phyloP scores from a whole-genome alignment of 805 yeast genomes.

The Candida easanensis region DNA sequence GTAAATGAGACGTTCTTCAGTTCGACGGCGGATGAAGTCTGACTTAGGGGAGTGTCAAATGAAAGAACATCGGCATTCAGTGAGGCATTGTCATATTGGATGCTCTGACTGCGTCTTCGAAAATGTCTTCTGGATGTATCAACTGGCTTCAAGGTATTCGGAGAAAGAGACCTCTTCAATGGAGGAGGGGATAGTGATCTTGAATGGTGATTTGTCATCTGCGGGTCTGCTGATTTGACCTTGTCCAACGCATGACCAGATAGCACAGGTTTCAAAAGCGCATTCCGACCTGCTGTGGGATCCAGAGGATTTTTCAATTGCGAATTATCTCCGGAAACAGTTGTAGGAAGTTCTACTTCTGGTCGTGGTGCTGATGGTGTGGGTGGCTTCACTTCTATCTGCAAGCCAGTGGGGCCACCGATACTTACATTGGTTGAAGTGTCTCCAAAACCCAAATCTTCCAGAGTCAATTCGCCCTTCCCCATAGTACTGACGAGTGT shows the following conservation, averaged over 20 bases:
- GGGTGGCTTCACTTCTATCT: slow-evolving; percentile 6
- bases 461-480: slow-evolving; percentile 47
- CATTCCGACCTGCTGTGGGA: background rate
- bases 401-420: background rate
- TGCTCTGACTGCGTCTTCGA: slow-evolving; percentile 8
- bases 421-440: background rate
- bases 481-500: slow-evolving; percentile 54
- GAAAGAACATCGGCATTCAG: slow-evolving; percentile 12
- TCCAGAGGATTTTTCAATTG: background rate
- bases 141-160: slow-evolving; percentile 2
- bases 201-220: background rate
- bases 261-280: background rate
- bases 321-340: background rate
- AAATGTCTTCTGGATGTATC: background rate
- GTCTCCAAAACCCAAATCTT: slow-evolving; percentile 26
- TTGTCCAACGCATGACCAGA: background rate
- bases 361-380: background rate
- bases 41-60: slow-evolving; percentile 4
- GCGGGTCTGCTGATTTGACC: slow-evolving; percentile 1
- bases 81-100: slow-evolving; percentile 1
- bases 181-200: slow-evolving; percentile 14
- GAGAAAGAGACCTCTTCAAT: slow-evolving; percentile 20
- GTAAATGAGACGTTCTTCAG: slow-evolving; percentile 37
- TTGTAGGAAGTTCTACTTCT: background rate
- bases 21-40: slow-evolving; percentile 11